Evolutionary conservation across 495 filamentous ascomycete genomes (phyloP), one percentile per base, ranked within the genome.

Genomic region (Daldinia concentrica): DNA sequence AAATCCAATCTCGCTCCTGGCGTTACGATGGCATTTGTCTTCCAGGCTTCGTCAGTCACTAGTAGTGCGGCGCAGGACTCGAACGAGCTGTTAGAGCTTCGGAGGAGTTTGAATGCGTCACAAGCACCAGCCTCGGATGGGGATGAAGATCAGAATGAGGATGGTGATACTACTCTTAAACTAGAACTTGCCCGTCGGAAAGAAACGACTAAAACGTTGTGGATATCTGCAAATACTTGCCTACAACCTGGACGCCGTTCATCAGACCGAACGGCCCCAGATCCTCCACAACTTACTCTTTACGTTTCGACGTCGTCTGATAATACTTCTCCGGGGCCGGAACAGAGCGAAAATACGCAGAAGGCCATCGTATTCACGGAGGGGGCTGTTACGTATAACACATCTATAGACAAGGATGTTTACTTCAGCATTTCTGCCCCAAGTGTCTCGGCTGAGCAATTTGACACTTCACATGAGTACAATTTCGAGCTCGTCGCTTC

Each of bases 401-500:
- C 90, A 26, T 82, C 82, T 34, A 82, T 87, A 2, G 82, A 83
- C 3, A 81, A 80, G 11, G 87, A 92, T 74, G 82, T 97, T 17
- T 97, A 90, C 74, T 85, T 98, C 37, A 89, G 88, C 2, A 83
- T 99, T 1, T 82, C 84, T 29, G 94, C 93, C 3, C 90, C 91
- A 0, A 82, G 87, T 22, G 79, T 88, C 5, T 83, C 87, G 32
- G 76, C 66, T 5, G 75, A 76, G 6, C 77, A 76, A 6, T 92
- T 87, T 66, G 77, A 77, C 0, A 89, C 89, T 8, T 77, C 74
- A 2, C 67, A 50, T 4, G 62, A 73, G 39, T 98, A 91, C 78
- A 90, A 88, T 64, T 94, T 93, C 73, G 82, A 95, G 71, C 80
- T 99, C 5, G 92, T 92, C 2, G 90, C 88, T n/a, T 98, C 95